phyloP scores from a whole-genome alignment of 345 rosid species.

The Clarkia xantiana region DNA sequence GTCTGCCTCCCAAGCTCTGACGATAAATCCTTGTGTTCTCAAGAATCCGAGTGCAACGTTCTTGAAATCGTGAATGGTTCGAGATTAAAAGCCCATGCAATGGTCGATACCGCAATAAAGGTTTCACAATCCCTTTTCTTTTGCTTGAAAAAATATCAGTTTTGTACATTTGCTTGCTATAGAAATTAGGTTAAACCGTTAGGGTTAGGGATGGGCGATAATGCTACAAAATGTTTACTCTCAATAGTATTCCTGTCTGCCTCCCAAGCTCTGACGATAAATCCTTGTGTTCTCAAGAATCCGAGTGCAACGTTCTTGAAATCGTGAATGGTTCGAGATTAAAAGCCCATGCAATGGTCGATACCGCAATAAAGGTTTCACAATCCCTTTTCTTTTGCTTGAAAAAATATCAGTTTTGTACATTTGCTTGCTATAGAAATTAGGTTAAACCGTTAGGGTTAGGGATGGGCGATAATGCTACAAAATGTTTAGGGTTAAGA shows the following conservation, averaged over 20 bases:
- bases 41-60: constrained; percentile 48
- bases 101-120: constrained; percentile 87
- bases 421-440: too few species aligned
- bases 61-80: constrained; percentile 55
- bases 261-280: constrained; percentile 16
- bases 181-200: not conserved
- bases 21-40: constrained; percentile 18
- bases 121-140: constrained; percentile 16
- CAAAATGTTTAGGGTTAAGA: too few species aligned
- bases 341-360: constrained; percentile 71
- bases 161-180: not conserved
- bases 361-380: constrained; percentile 73
- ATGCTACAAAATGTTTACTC: too few species aligned
- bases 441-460: too few species aligned
- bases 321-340: constrained; percentile 52
- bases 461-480: too few species aligned
- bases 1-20: constrained; percentile 16
- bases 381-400: not conserved
- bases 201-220: too few species aligned
- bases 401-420: too few species aligned
- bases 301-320: constrained; percentile 51
- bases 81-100: constrained; percentile 45
- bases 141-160: too few species aligned
- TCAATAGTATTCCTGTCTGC: constrained; percentile 13
- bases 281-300: constrained; percentile 34